Base-by-base conservation (phyloP, 495 filamentous ascomycete species). In the Immersiella caudata region DNA sequence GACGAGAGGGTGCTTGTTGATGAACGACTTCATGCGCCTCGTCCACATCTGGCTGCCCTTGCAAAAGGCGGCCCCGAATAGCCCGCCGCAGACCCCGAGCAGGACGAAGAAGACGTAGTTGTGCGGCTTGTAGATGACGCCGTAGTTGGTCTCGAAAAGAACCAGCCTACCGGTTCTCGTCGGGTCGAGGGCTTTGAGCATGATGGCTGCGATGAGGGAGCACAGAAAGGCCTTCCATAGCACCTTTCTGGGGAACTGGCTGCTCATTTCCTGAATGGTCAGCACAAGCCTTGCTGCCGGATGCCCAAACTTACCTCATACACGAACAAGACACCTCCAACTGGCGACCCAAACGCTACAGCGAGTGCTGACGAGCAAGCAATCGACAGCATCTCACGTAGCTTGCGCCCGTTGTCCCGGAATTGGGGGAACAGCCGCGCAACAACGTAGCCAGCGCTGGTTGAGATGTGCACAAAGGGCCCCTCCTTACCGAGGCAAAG, bases 401-500 rank as follows among this genome's bases (percentile, higher is more conserved):
- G 73, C 63, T 84, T 84, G 33, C 83, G 74, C 1, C 80, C 79
- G 68, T 87, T 87, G 6, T 85, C 76, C 21, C 77, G 71, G 65
- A 86, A 86, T 65, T 86, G 85, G 0, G 82, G 83, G 54, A 88
- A 85, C 50, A 74, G 63, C 21, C 62, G 78, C 14, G 80, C 83
- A 0, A 88, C 84, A 2, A 86, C 74, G 63, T 86, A 83, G n/a
- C 83, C 84, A 0, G 82, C 82, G 68, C 85, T 86, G 2, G 84
- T 82, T 6, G 82, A 83, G 20, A 88, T 88, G 68, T 88, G 85
- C 1, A 88, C 85, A 65, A 88, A 88, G 1, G 85, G 85, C 0
- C 85, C 85, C 78, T 87, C 85, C 77, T 87, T 88, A 1, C 85
- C 85, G 22, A 87, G 74, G 68, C 83, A 87, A 83, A 88, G 83